Conservation (phyloP, 1,284 basidiomycete genomes). For the Cryptococcus sp. region DNA sequence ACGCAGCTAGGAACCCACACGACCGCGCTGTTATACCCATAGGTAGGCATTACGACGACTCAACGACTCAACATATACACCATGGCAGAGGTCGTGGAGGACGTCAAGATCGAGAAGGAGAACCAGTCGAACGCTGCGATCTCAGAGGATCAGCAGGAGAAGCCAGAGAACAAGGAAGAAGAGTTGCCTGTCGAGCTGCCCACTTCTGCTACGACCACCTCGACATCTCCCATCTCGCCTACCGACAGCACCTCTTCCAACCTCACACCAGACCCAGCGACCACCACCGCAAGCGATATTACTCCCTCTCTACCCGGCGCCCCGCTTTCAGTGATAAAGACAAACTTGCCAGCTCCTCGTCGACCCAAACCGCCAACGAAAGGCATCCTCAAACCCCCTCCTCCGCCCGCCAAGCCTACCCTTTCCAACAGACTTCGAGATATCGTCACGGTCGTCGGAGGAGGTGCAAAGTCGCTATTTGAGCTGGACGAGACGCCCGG, state of each 20-base stretch:
- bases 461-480: constrained; percentile 20
- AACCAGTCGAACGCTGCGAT: neutral
- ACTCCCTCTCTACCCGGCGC: too few relatives aligned
- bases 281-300: too few relatives aligned
- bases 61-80: too few relatives aligned
- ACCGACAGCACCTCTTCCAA: neutral
- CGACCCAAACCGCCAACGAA: constrained; percentile 41
- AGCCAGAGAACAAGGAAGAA: too few relatives aligned
- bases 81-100: neutral
- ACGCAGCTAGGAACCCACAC: too few relatives aligned
- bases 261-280: neutral
- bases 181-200: too few relatives aligned
- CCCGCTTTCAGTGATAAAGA: neutral
- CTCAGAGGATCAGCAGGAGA: too few relatives aligned
- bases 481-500: constrained; percentile 8
- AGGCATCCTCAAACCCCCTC: constrained; percentile 46
- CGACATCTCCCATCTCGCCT: too few relatives aligned
- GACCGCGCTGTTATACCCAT: too few relatives aligned
- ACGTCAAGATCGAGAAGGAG: too few relatives aligned
- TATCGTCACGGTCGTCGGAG: constrained; percentile 35
- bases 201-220: too few relatives aligned
- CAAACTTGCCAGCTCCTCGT: constrained; percentile 22
- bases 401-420: constrained; percentile 43
- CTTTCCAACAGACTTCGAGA: constrained; percentile 42
- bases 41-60: too few relatives aligned